Conservation (phyloP, 2,329 filamentous ascomycete genomes). For the Xylariaceae sp. region DNA sequence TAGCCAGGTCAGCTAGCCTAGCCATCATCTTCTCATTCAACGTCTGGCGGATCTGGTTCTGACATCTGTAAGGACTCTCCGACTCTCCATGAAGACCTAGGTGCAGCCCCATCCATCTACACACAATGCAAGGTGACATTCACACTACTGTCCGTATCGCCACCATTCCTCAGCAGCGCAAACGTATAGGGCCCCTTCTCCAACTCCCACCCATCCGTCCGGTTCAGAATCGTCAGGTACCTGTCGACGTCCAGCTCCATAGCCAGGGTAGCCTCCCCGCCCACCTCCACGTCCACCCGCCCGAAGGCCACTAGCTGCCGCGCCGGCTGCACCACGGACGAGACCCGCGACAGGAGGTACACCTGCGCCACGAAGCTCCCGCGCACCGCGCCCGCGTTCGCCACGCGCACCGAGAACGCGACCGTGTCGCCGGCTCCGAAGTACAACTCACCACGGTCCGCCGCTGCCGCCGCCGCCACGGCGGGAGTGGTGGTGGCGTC, state of each 20-base stretch:
- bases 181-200: constrained; percentile 36
- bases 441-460: too few relatives aligned
- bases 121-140: constrained; percentile 33
- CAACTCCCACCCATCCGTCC: constrained; percentile 34
- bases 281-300: constrained; percentile 28
- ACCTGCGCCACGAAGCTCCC: constrained; percentile 34
- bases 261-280: constrained; percentile 22
- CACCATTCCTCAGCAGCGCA: constrained; percentile 33
- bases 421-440: constrained; percentile 23
- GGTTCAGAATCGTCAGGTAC: constrained; percentile 34
- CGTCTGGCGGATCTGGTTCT: too few relatives aligned
- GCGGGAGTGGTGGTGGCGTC: constrained; percentile 4
- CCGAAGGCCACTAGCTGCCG: constrained; percentile 36
- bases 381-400: constrained; percentile 24
- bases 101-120: constrained; percentile 7
- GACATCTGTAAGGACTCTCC: neutral
- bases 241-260: constrained; percentile 32
- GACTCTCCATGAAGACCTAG: neutral
- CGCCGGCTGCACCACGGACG: constrained; percentile 32
- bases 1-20: too few relatives aligned
- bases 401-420: constrained; percentile 26
- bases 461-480: too few relatives aligned
- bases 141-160: constrained; percentile 23
- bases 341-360: constrained; percentile 32
- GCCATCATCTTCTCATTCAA: too few relatives aligned